phyloP scores from a whole-genome alignment of 257 asterid species.

The Verbena officinalis region DNA sequence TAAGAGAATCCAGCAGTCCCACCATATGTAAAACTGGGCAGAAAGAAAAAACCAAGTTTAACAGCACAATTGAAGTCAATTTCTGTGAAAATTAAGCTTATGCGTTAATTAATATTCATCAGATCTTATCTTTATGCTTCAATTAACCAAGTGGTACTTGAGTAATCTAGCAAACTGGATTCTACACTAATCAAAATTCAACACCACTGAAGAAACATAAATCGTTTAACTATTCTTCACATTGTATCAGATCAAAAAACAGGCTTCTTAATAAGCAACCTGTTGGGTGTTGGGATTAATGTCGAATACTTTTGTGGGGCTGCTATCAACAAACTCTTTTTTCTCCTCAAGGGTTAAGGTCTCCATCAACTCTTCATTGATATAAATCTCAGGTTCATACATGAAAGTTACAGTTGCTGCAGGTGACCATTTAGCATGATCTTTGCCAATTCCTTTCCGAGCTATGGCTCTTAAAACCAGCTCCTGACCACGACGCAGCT shows the following conservation, averaged over 20 bases:
- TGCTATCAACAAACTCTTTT: slow-evolving; percentile 76
- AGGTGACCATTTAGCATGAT: slow-evolving; percentile 99
- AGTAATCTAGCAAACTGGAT: too few relatives aligned
- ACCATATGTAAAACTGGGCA: too few relatives aligned
- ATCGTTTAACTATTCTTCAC: slow-evolving; percentile 2
- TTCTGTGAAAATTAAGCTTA: not conserved
- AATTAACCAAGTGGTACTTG: not conserved
- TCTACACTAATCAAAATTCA: too few relatives aligned
- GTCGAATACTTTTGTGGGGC: slow-evolving; percentile 94
- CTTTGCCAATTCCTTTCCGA: slow-evolving; percentile 98
- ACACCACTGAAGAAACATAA: not conserved
- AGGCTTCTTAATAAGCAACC: slow-evolving; percentile 46
- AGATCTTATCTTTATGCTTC: not conserved
- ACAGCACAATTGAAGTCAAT: not conserved
- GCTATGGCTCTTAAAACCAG: slow-evolving; percentile 92
- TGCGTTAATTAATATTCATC: not conserved
- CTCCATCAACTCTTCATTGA: slow-evolving; percentile 94
- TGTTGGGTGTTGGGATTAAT: slow-evolving; percentile 59
- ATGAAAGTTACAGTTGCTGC: slow-evolving; percentile 99
- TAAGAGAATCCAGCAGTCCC: too few relatives aligned
- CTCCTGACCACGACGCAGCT: slow-evolving; percentile 98
- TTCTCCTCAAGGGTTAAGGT: slow-evolving; percentile 63
- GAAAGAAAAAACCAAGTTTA: too few relatives aligned
- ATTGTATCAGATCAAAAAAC: slow-evolving; percentile 11
- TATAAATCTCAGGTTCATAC: slow-evolving; percentile 92